Evolutionary conservation across 768 basidiomycete genomes (phyloP).

Genomic region (Boletus rufocinnamomeus): DNA sequence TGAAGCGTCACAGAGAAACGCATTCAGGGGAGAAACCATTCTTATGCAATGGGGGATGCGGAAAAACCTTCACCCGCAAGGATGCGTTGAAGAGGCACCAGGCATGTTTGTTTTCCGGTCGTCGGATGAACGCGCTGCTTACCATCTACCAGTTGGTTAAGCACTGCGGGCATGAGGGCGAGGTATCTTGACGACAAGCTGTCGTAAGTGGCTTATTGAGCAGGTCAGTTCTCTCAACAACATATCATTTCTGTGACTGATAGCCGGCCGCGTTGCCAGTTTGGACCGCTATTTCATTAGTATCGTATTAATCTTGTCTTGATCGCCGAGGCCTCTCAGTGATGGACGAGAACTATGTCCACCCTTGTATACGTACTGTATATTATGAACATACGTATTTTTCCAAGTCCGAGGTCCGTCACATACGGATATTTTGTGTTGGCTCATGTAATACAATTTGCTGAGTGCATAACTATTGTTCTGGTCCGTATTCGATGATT

Average conservation of each 20-base stretch:
- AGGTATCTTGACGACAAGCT: constrained; percentile 26
- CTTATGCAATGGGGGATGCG: constrained; percentile 80
- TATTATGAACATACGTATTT: constrained; percentile 31
- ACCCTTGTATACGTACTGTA: constrained; percentile 32
- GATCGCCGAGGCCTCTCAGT: constrained; percentile 19
- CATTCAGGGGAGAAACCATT: constrained; percentile 87
- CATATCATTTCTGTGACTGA: constrained; percentile 23
- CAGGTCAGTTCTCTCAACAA: constrained; percentile 18
- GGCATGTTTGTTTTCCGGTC: constrained; percentile 42
- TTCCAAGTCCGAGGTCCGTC: constrained; percentile 11
- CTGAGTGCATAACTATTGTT: constrained; percentile 26
- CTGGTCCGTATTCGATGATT: constrained; percentile 37
- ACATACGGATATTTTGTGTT: constrained; percentile 19
- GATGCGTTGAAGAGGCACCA: constrained; percentile 87
- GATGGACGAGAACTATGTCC: constrained; percentile 22
- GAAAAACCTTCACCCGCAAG: constrained; percentile 86
- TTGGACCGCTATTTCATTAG: constrained; percentile 26
- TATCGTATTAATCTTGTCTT: constrained; percentile 28
- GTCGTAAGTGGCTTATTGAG: constrained; percentile 20
- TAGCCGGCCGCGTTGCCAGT: constrained; percentile 17
- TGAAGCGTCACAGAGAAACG: constrained; percentile 82
- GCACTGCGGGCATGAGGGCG: constrained; percentile 73
- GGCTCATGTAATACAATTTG: constrained; percentile 30
- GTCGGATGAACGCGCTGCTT: constrained; percentile 14
- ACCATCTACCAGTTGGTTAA: constrained; percentile 62